These are phyloP conservation scores for Tympanopsis confertula DNA, from an alignment of 2,329 filamentous ascomycete species.

Conservation along the genomic window DNA sequence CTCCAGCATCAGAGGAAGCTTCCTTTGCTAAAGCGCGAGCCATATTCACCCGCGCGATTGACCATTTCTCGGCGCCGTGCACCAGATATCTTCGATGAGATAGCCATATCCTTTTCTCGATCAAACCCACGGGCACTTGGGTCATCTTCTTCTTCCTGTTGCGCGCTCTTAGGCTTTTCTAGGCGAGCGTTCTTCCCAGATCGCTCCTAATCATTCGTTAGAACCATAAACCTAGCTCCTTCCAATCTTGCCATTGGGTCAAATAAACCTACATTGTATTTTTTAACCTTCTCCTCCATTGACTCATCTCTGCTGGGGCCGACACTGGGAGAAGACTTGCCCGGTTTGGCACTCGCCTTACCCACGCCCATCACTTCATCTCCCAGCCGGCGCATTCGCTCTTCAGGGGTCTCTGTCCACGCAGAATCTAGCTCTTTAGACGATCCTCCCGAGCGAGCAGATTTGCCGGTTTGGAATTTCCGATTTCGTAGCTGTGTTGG, in stretches of 20 bases:
- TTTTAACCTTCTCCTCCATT: neutral
- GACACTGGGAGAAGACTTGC: neutral
- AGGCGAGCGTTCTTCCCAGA: neutral
- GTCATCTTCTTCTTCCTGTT: neutral
- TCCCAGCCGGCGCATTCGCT: neutral
- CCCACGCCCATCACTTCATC: neutral
- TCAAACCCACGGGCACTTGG: neutral
- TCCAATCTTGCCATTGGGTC: too few relatives aligned
- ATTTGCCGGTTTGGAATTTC: neutral
- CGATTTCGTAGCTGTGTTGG: neutral
- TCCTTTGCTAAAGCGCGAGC: neutral
- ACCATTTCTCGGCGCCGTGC: neutral
- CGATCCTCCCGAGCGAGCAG: neutral
- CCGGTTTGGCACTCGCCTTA: neutral
- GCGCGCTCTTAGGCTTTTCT: neutral
- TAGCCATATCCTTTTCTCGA: neutral
- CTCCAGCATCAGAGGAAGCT: neutral
- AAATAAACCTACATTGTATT: neutral
- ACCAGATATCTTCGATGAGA: neutral
- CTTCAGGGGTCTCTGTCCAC: neutral
- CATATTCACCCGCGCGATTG: neutral
- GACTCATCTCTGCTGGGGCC: neutral
- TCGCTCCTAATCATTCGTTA: neutral
- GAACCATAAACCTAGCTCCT: neutral
- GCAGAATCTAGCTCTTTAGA: neutral